A percentile compares a stretch with the other conserved stretches of the same genome.
phyloP scores from a whole-genome alignment of 2,329 filamentous ascomycete genomes.

The Pseudogymnoascus sp. region DNA sequence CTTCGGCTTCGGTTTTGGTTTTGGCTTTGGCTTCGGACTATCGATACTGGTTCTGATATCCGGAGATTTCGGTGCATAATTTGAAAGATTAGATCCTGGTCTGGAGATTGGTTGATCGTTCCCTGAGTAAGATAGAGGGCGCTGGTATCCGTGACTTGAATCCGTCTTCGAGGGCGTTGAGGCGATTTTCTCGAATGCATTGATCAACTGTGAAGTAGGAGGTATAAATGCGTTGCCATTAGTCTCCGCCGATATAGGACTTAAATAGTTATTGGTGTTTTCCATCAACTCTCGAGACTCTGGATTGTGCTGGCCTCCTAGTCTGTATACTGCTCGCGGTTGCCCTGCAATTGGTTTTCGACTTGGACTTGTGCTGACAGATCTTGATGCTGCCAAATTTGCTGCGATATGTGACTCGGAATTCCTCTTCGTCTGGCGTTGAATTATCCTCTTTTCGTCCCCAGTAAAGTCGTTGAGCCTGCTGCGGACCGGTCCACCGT shows the following conservation, averaged over 20 bases:
- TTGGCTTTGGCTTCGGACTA: constrained; percentile 22
- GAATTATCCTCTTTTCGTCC: background rate
- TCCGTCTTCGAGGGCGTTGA: background rate
- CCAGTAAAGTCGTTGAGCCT: background rate
- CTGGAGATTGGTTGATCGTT: background rate
- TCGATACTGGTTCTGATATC: background rate
- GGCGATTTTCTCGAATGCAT: constrained; percentile 3
- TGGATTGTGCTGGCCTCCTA: background rate
- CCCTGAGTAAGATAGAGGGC: background rate
- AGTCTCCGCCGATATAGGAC: background rate
- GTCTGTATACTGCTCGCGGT: background rate
- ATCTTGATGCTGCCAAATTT: constrained; percentile 53
- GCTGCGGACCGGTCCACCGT: constrained; percentile 15
- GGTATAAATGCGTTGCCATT: constrained; percentile 3
- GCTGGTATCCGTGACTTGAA: background rate
- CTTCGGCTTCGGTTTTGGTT: constrained; percentile 21
- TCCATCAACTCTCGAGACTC: background rate
- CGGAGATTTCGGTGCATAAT: background rate
- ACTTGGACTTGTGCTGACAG: constrained; percentile 44
- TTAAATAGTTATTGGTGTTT: constrained; percentile 3
- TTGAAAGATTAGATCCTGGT: background rate
- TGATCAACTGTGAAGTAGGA: background rate
- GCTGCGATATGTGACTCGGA: constrained; percentile 51
- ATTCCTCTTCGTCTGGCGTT: background rate
- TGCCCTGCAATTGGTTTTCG: constrained; percentile 13